A percentile compares a stretch with the other conserved stretches of the same genome.
These are phyloP conservation scores for Fusarium nygamai DNA, from an alignment of 2,329 filamentous ascomycete species.

Conservation along the genomic window DNA sequence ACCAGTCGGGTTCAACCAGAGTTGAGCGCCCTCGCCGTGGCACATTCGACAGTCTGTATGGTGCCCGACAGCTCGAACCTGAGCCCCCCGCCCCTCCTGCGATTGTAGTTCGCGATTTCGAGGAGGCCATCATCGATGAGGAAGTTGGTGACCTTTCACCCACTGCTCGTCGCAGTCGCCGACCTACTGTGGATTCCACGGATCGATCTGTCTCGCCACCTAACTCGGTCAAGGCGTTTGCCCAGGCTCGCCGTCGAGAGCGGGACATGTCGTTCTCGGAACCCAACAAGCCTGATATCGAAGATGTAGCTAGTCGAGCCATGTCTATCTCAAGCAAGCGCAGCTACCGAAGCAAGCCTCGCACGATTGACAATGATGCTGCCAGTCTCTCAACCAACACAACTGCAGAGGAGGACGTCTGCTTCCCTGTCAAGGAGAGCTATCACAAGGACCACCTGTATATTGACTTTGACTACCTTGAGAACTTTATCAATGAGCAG, in stretches of 20 bases:
- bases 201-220: conserved; percentile 84
- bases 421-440: conserved; percentile 82
- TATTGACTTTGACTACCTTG: conserved; percentile 92
- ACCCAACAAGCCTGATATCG: conserved; percentile 50
- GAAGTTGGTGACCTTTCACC: conserved; percentile 70
- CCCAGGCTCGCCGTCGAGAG: conserved; percentile 86
- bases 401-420: conserved; percentile 86
- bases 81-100: conserved; percentile 49
- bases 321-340: conserved; percentile 74
- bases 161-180: conserved; percentile 57
- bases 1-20: conserved; percentile 69
- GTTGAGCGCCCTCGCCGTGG: conserved; percentile 72
- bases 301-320: conserved; percentile 71
- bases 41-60: conserved; percentile 77
- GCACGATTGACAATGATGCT: conserved; percentile 69
- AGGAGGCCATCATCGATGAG: conserved; percentile 80
- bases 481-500: conserved; percentile 81
- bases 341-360: conserved; percentile 66
- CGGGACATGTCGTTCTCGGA: conserved; percentile 72
- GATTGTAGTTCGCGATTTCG: conserved; percentile 79
- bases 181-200: conserved; percentile 65
- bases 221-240: conserved; percentile 98
- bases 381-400: conserved; percentile 72
- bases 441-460: conserved; percentile 75
- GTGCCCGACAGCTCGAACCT: conserved; percentile 58